phyloP scores from a whole-genome alignment of 257 asterid species.

The Gynochthodes officinalis region DNA sequence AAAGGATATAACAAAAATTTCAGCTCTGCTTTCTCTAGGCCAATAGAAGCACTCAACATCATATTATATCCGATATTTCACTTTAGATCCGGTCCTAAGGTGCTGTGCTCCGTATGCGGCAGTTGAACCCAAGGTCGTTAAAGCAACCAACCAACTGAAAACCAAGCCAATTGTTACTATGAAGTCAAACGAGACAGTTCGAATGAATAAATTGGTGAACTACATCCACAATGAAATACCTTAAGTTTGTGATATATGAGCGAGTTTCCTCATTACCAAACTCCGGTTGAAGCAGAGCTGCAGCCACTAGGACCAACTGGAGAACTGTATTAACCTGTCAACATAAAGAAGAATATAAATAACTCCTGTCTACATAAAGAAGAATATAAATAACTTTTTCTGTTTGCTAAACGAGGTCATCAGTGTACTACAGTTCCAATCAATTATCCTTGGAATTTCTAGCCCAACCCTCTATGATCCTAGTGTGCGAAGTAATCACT shows the following conservation, averaged over 20 bases:
- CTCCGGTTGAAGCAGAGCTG: constrained; percentile 91
- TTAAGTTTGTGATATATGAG: constrained; percentile 51
- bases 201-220: neutral
- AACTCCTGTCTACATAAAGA: constrained; percentile 41
- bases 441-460: neutral
- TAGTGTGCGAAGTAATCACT: neutral
- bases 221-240: constrained; percentile 35
- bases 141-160: constrained; percentile 82
- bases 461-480: neutral
- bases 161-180: constrained; percentile 22
- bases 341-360: neutral
- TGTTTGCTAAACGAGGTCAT: neutral
- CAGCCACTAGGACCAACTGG: constrained; percentile 83
- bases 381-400: neutral
- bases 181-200: neutral
- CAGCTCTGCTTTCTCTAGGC: constrained; percentile 1
- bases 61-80: neutral
- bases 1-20: too few species aligned
- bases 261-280: constrained; percentile 74
- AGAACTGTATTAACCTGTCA: constrained; percentile 79
- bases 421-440: neutral
- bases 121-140: constrained; percentile 73
- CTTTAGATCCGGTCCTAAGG: constrained; percentile 39
- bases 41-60: neutral
- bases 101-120: constrained; percentile 85